Conservation (phyloP, 176 grass and related monocot genomes). For the Triticum aestivum region IWGSC_CS_RefSeq_v2.1 NC_057807.1:402383752-402384251, state of each 20-base stretch:
- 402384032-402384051: neutral
- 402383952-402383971: neutral
- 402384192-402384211: neutral
- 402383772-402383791: neutral
- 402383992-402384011: neutral
- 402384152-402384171: slow-evolving; percentile 29
- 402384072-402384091: slow-evolving; percentile 17
- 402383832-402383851: neutral
- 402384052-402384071: slow-evolving; percentile 28
- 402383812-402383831: neutral
- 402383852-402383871: slow-evolving; percentile 28
- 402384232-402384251: slow-evolving; percentile 5
- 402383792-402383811: neutral
- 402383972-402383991: neutral
- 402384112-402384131: neutral
- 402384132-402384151: neutral
- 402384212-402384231: slow-evolving; percentile 15
- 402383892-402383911: slow-evolving; percentile 27
- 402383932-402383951: neutral
- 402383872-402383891: slow-evolving; percentile 19
- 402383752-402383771: slow-evolving; percentile 9
- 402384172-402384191: neutral
- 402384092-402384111: slow-evolving; percentile 16
- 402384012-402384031: neutral
- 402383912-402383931: neutral